Conservation (phyloP, 441 rosid genomes). For the Erysimum pusillum region DNA sequence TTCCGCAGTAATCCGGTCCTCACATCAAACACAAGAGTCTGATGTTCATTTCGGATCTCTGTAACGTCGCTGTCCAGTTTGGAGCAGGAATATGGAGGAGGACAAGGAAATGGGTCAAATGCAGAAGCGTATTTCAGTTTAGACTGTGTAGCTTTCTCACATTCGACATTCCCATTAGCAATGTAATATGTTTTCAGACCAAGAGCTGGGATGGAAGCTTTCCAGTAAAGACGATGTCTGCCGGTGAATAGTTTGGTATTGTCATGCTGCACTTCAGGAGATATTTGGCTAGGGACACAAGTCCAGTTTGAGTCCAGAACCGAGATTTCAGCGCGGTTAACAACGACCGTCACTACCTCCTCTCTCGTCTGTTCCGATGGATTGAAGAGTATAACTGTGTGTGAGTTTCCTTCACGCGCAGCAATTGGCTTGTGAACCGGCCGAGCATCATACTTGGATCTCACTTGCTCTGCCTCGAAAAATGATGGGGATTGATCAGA, state of each 20-base stretch:
- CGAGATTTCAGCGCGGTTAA: conserved; percentile 74
- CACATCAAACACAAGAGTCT: conserved; percentile 73
- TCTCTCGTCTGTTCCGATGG: conserved; percentile 88
- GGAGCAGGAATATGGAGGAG: conserved; percentile 76
- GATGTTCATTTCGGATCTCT: conserved; percentile 77
- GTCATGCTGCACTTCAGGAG: conserved; percentile 93
- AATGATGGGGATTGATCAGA: conserved; percentile 77
- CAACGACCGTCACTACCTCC: conserved; percentile 81
- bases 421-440: conserved; percentile 76
- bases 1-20: conserved; percentile 73
- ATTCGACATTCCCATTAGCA: conserved; percentile 78
- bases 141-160: conserved; percentile 81
- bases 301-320: conserved; percentile 92
- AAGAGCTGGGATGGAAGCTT: conserved; percentile 89
- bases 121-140: conserved; percentile 65
- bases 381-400: conserved; percentile 81
- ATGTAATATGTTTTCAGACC: conserved; percentile 89
- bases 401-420: conserved; percentile 80
- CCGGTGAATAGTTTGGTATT: conserved; percentile 75
- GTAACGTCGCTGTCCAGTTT: conserved; percentile 62
- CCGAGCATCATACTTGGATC: conserved; percentile 85
- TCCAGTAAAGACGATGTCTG: conserved; percentile 92
- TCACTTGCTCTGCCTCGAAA: conserved; percentile 81
- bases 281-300: conserved; percentile 88
- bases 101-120: conserved; percentile 69